Percentiles rank a stretch among this genome's conserved stretches.
These are phyloP conservation scores for Bolboschoenus planiculmis DNA, from an alignment of 176 grass and related monocot species.

Conservation along the genomic window DNA sequence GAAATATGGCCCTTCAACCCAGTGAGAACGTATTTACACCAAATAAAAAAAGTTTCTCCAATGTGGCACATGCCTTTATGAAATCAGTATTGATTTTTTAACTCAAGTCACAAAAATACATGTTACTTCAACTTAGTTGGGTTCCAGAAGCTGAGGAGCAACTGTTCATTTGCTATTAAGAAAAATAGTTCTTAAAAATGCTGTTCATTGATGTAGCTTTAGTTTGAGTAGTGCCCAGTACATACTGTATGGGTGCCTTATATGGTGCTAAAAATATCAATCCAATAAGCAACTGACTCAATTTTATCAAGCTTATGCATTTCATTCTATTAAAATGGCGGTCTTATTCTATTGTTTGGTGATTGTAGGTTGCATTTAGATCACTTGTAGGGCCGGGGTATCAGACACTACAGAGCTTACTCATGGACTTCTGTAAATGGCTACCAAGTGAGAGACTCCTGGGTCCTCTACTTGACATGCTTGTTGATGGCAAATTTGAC, in stretches of 20 bases:
- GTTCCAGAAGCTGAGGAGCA: background rate
- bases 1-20: background rate
- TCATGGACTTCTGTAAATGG: constrained; percentile 97
- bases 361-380: constrained; percentile 75
- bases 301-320: background rate
- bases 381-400: constrained; percentile 80
- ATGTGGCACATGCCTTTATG: background rate
- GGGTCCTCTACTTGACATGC: constrained; percentile 84
- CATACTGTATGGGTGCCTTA: background rate
- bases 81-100: background rate
- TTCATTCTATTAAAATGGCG: background rate
- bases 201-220: background rate
- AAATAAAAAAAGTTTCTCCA: background rate
- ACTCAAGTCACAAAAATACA: background rate
- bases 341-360: constrained; percentile 24
- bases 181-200: background rate
- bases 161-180: background rate
- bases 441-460: constrained; percentile 62
- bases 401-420: constrained; percentile 86
- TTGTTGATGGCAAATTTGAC: constrained; percentile 84
- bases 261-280: background rate
- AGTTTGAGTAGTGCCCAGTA: background rate
- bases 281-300: background rate
- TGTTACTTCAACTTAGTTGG: background rate
- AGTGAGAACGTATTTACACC: background rate